These are phyloP conservation scores for Pilatotrama ljubarskyi DNA, from an alignment of 768 basidiomycete genomes.

Conservation along the genomic window DNA sequence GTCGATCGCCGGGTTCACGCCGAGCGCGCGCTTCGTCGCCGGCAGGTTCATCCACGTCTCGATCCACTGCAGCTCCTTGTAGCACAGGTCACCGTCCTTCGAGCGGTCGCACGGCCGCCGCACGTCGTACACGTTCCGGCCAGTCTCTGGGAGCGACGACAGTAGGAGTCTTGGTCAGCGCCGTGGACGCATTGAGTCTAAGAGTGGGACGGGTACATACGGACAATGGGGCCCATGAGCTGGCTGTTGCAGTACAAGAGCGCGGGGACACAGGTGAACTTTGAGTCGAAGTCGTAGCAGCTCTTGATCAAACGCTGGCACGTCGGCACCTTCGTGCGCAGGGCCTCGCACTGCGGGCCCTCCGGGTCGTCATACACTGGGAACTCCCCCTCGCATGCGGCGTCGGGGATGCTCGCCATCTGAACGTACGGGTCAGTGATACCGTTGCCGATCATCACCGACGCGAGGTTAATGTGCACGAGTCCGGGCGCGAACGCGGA, in stretches of 20 bases:
- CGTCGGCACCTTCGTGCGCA: slow-evolving; percentile 48
- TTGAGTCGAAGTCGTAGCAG: slow-evolving; percentile 48
- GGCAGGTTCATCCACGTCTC: slow-evolving; percentile 86
- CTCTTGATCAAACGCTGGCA: slow-evolving; percentile 53
- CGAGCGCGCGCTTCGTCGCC: slow-evolving; percentile 75
- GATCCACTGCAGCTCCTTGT: slow-evolving; percentile 81
- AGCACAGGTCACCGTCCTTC: slow-evolving; percentile 74
- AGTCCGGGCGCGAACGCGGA: slow-evolving; percentile 45
- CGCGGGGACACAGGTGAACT: slow-evolving; percentile 57
- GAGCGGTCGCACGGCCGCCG: slow-evolving; percentile 53
- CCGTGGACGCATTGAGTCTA: too few species aligned
- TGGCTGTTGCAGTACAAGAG: slow-evolving; percentile 78
- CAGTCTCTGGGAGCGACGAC: slow-evolving; percentile 20
- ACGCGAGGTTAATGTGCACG: slow-evolving; percentile 76
- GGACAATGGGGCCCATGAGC: slow-evolving; percentile 67
- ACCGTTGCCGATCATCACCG: slow-evolving; percentile 86
- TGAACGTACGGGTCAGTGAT: slow-evolving; percentile 83
- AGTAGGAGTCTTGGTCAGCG: neutral
- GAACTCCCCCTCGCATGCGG: slow-evolving; percentile 79
- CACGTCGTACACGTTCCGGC: slow-evolving; percentile 83
- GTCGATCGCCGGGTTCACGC: slow-evolving; percentile 56
- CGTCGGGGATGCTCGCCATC: slow-evolving; percentile 79
- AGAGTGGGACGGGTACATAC: slow-evolving; percentile 40
- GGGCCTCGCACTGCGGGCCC: slow-evolving; percentile 46
- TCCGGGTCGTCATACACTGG: slow-evolving; percentile 68